These are phyloP conservation scores for Tetradesmus lagerheimii DNA, from an alignment of 139 green algal species.

Conservation along the genomic window DNA sequence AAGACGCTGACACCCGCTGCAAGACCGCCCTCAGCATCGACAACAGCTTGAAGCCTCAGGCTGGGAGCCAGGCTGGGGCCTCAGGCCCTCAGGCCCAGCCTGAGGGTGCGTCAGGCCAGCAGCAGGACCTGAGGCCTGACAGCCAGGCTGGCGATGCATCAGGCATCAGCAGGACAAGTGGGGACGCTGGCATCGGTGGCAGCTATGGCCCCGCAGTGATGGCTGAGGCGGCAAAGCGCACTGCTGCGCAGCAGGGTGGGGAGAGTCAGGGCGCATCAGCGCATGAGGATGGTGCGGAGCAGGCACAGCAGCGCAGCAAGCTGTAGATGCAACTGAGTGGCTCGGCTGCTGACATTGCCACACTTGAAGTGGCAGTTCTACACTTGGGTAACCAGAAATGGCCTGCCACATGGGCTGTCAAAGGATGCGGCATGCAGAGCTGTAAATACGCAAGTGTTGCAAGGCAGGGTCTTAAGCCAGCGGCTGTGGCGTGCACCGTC, in stretches of 20 bases:
- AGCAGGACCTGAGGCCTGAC: not conserved
- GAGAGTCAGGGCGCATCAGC: not conserved
- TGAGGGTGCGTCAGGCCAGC: not conserved
- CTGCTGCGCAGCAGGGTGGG: not conserved
- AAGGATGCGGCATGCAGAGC: too few species aligned
- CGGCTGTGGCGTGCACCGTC: too few species aligned
- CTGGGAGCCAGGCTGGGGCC: not conserved
- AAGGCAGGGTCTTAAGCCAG: too few species aligned
- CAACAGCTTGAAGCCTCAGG: not conserved
- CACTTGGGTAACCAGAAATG: too few species aligned
- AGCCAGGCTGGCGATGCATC: not conserved
- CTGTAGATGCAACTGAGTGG: not conserved
- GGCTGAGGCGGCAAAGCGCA: not conserved
- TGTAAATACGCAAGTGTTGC: too few species aligned
- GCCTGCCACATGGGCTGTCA: too few species aligned
- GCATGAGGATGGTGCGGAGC: not conserved
- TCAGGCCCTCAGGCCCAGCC: not conserved
- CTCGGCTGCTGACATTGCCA: too few species aligned
- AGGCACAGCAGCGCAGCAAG: not conserved
- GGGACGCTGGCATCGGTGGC: not conserved
- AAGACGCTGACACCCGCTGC: not conserved
- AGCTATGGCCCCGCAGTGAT: not conserved
- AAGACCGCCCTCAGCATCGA: not conserved
- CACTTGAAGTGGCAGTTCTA: too few species aligned
- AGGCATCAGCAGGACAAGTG: not conserved